phyloP scores from a whole-genome alignment of 202 grass and related monocot species.

The Bolboschoenoplectus hybrid region DNA sequence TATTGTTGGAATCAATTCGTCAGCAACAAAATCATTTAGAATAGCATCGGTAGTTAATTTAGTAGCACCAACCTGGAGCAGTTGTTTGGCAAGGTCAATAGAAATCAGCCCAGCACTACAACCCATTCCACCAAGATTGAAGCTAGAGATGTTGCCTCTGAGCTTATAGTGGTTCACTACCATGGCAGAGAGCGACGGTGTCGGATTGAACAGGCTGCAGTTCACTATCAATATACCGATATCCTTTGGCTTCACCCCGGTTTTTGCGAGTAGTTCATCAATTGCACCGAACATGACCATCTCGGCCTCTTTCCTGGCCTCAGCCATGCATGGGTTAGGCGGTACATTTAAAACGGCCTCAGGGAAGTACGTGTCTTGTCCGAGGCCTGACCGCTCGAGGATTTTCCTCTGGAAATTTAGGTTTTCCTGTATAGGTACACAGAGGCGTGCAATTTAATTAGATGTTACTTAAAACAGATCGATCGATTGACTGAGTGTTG shows the following conservation, averaged over 20 bases:
- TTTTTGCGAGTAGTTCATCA: slow-evolving; percentile 63
- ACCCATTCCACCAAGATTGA: slow-evolving; percentile 89
- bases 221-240: slow-evolving; percentile 76
- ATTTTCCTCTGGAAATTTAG: slow-evolving; percentile 80
- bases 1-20: background rate
- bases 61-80: slow-evolving; percentile 67
- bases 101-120: slow-evolving; percentile 88
- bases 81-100: slow-evolving; percentile 86
- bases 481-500: background rate
- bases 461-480: background rate
- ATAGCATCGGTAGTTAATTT: background rate
- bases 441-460: background rate
- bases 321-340: slow-evolving; percentile 78
- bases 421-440: slow-evolving; percentile 46
- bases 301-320: slow-evolving; percentile 80
- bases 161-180: slow-evolving; percentile 84
- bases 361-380: slow-evolving; percentile 74
- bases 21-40: background rate
- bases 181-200: slow-evolving; percentile 78
- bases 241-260: slow-evolving; percentile 58
- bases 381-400: slow-evolving; percentile 72
- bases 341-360: slow-evolving; percentile 54
- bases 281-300: slow-evolving; percentile 93
- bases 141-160: slow-evolving; percentile 66
- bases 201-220: slow-evolving; percentile 80